Percentiles rank a stretch among this genome's conserved stretches.
Conservation (phyloP, 441 rosid genomes). For the Jatropha podagrica region DNA sequence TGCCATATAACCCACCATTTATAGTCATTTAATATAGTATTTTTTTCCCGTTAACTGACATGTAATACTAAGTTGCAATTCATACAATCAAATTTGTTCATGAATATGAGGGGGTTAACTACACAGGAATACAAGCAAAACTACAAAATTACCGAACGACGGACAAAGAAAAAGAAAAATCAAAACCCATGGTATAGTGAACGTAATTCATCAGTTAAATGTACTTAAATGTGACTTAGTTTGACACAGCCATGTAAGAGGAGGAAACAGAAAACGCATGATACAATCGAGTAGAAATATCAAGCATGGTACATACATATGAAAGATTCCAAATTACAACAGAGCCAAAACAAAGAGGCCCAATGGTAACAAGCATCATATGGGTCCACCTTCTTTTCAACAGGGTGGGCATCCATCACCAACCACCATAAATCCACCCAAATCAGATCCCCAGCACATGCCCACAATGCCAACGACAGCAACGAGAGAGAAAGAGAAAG, state of each 20-base stretch:
- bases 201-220: conserved; percentile 3
- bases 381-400: conserved; percentile 44
- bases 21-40: not conserved
- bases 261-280: not conserved
- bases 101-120: not conserved
- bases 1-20: conserved; percentile 13
- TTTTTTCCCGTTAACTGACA: not conserved
- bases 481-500: conserved; percentile 17
- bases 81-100: not conserved
- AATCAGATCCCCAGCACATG: conserved; percentile 49
- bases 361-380: conserved; percentile 28
- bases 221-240: not conserved
- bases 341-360: conserved; percentile 25
- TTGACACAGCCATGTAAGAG: not conserved
- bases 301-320: conserved; percentile 18
- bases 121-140: not conserved
- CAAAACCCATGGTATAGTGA: not conserved
- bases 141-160: not conserved
- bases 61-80: not conserved
- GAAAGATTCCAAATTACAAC: conserved; percentile 25
- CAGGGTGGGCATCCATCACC: conserved; percentile 53
- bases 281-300: conserved; percentile 3
- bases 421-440: conserved; percentile 49
- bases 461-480: conserved; percentile 30
- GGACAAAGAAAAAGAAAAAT: not conserved